These are phyloP conservation scores for Trichoderma orchidacearum DNA, from an alignment of 495 filamentous ascomycete species.

Conservation along the genomic window DNA sequence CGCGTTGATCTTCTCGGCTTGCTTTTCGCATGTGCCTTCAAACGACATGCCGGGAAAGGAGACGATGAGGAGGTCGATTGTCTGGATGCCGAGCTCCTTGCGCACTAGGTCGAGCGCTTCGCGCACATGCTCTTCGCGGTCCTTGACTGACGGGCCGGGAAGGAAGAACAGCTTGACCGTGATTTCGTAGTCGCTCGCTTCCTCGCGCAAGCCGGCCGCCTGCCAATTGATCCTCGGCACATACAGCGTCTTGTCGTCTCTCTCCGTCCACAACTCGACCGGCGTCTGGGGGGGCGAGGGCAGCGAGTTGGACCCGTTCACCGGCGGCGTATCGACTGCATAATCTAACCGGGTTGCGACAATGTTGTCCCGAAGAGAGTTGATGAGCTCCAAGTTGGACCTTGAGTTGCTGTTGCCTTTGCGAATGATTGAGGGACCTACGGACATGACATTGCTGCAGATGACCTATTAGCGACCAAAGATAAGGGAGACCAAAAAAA, in stretches of 20 bases:
- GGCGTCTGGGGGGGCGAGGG: constrained; percentile 13
- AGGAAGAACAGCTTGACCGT: constrained; percentile 91
- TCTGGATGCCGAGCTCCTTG: constrained; percentile 57
- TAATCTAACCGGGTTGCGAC: constrained; percentile 51
- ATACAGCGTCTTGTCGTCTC: constrained; percentile 46
- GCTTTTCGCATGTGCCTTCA: constrained; percentile 79
- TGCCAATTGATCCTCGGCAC: constrained; percentile 66
- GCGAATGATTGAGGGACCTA: constrained; percentile 65
- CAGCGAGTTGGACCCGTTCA: constrained; percentile 34
- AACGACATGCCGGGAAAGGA: constrained; percentile 91
- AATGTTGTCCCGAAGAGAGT: constrained; percentile 74
- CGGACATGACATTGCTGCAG: constrained; percentile 70
- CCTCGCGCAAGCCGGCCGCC: constrained; percentile 58
- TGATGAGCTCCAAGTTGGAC: constrained; percentile 79
- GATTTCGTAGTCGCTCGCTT: constrained; percentile 74
- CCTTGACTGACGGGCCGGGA: constrained; percentile 46
- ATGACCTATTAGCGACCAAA: constrained; percentile 5
- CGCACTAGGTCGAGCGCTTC: constrained; percentile 70
- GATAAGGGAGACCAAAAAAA: not conserved
- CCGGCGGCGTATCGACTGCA: constrained; percentile 28
- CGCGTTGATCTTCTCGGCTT: constrained; percentile 50
- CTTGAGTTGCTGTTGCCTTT: constrained; percentile 51
- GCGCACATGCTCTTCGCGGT: constrained; percentile 50
- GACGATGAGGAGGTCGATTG: constrained; percentile 79
- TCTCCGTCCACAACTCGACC: constrained; percentile 48